Percentiles rank a stretch among this genome's conserved stretches.
Evolutionary conservation across 2,329 filamentous ascomycete genomes (phyloP).

Genomic region (Pseudopithomyces chartarum): DNA sequence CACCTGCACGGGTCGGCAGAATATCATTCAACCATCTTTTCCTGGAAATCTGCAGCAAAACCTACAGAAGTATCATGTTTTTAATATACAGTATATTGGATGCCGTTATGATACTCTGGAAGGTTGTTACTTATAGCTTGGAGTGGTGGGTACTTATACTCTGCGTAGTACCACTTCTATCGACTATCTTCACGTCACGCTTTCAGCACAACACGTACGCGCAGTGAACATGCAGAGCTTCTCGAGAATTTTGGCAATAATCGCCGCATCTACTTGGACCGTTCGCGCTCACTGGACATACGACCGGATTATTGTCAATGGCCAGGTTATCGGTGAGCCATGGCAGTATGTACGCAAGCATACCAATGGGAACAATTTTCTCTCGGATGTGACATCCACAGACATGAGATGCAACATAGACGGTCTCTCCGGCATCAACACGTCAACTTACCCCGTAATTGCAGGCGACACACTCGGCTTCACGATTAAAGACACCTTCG

Average conservation of each 20-base stretch:
- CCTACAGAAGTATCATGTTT: no score
- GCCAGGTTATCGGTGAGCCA: slow-evolving; percentile 24
- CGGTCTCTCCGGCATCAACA: slow-evolving; percentile 21
- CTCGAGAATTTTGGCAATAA: slow-evolving; percentile 3
- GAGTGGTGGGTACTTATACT: no score
- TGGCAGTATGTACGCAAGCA: slow-evolving; percentile 31
- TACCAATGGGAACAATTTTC: slow-evolving; percentile 29
- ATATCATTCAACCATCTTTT: no score
- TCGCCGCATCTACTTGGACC: neutral
- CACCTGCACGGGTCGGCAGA: no score
- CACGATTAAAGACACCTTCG: slow-evolving; percentile 54
- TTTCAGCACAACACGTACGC: neutral
- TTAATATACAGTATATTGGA: no score
- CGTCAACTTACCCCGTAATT: slow-evolving; percentile 25
- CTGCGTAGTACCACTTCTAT: no score
- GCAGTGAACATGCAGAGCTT: slow-evolving; percentile 5
- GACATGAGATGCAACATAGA: slow-evolving; percentile 31
- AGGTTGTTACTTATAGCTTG: no score
- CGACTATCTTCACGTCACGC: neutral
- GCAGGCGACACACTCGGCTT: slow-evolving; percentile 53
- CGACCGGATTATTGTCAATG: slow-evolving; percentile 34
- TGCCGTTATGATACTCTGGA: no score
- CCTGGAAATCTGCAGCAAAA: no score
- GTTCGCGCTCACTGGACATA: slow-evolving; percentile 31
- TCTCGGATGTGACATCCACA: slow-evolving; percentile 28